These are phyloP conservation scores for Teratosphaeria nubilosa DNA, from an alignment of 2,329 filamentous ascomycete genomes.

Conservation along the genomic window DNA sequence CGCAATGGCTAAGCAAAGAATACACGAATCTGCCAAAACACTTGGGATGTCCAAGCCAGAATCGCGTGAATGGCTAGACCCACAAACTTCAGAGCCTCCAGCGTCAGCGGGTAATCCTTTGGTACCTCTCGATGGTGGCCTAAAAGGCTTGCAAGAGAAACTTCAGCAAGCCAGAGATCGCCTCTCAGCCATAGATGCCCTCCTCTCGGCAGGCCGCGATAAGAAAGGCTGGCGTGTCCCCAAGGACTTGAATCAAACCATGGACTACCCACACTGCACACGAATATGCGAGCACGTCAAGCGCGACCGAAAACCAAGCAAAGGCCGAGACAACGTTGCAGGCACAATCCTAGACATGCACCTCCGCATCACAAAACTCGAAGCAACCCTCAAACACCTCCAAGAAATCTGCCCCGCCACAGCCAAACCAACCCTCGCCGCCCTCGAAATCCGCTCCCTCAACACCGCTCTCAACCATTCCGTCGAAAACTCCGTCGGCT, in stretches of 20 bases:
- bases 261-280: not conserved
- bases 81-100: not conserved
- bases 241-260: not conserved
- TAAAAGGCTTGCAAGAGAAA: not conserved
- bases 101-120: not conserved
- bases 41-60: constrained; percentile 1
- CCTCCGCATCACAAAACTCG: constrained; percentile 18
- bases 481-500: not conserved
- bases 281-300: not conserved
- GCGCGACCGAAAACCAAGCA: not conserved
- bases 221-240: not conserved
- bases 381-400: constrained; percentile 16
- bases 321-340: not conserved
- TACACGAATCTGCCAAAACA: not conserved
- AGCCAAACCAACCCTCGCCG: not conserved
- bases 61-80: not conserved
- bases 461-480: not conserved
- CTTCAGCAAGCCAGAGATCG: not conserved
- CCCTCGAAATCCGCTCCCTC: not conserved
- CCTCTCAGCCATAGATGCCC: not conserved
- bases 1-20: not conserved
- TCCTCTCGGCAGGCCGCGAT: not conserved
- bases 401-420: constrained; percentile 7
- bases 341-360: constrained; percentile 8
- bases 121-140: not conserved